Evolutionary conservation across 1,284 basidiomycete species (phyloP), one percentile per base, ranked within the genome.

Genomic region (Sporisorium sorghi): DNA sequence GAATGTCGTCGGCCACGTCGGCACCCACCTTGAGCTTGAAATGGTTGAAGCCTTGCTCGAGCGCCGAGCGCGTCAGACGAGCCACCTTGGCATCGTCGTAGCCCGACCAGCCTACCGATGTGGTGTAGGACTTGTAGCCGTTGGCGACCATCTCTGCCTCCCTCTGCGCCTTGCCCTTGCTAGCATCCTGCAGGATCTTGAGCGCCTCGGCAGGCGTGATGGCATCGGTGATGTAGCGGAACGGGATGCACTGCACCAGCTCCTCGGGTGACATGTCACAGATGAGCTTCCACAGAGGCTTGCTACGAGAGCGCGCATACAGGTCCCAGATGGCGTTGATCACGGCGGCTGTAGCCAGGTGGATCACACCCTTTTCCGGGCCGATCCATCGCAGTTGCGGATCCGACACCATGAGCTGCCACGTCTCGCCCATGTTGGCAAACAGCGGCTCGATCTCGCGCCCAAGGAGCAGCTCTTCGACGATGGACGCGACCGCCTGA

Each of bases 91-190:
- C 94, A 82, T 97, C 94, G 30, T 89, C 89, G 86, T 97, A 97
- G 17, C 84, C 84, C 21, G 75, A 76, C 83, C 83, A 82, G 53
- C 94, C 94, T 26, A 92, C 94, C 14, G 91, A 93, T 12, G 94
- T 97, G 32, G 97, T 93, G 85, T 97, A 97, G 28, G 94, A 93
- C 21, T 94, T 94, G 86, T 97, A 97, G 28, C 93, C 93, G 59
- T 73, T 68, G 49, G 51, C 51, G 4, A 70, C 35, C 73, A 78
- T 72, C 58, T 78, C 66, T 7, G 65, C 67, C 32, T 68, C 62
- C 23, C 74, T 58, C 70, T 90, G 90, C 44, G 88, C 88, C 87
- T 96, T 97, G 23, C 89, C 89, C 0, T 89, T 87, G 81, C 90
- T 91, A 73, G 90, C 91, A 55, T 88, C 88, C 84, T 90, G 91